Evolutionary conservation across 441 rosid species (phyloP).

Genomic region (Gossypium laxum): DNA sequence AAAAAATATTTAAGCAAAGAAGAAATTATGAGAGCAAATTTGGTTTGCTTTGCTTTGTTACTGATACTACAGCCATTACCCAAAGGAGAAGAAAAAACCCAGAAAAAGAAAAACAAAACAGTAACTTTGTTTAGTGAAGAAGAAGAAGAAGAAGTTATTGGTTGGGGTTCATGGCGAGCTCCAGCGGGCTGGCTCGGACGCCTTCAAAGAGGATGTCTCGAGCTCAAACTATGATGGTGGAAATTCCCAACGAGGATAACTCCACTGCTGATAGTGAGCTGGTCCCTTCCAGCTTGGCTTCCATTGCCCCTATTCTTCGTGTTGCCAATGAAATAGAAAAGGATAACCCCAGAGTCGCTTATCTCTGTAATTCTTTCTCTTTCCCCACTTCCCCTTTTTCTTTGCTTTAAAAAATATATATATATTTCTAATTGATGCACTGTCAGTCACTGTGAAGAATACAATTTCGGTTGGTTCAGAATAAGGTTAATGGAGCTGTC

Average conservation of each 20-base stretch:
- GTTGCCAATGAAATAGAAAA: constrained; percentile 74
- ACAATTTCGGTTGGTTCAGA: background rate
- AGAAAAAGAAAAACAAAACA: background rate
- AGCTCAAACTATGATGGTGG: constrained; percentile 44
- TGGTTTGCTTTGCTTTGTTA: background rate
- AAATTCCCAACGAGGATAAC: constrained; percentile 39
- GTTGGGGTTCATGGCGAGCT: constrained; percentile 50
- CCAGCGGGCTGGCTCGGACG: constrained; percentile 47
- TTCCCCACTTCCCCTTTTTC: background rate
- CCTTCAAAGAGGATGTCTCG: constrained; percentile 39
- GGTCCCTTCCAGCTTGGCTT: constrained; percentile 71
- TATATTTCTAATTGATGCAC: background rate
- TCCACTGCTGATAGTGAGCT: constrained; percentile 62
- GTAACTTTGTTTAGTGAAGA: background rate
- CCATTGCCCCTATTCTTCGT: constrained; percentile 64
- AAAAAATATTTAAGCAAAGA: constrained; percentile 5
- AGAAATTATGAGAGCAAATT: constrained; percentile 4
- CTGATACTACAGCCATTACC: background rate
- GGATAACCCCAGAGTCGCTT: constrained; percentile 58
- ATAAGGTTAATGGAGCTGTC: background rate
- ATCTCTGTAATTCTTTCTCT: constrained; percentile 48
- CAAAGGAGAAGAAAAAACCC: background rate
- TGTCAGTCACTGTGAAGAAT: background rate
- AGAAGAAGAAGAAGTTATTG: background rate
- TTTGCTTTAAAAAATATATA: too few species aligned